Evolutionary conservation across 176 grass and related monocot species (phyloP).

Genomic region (Rhynchospora breviuscula): DNA sequence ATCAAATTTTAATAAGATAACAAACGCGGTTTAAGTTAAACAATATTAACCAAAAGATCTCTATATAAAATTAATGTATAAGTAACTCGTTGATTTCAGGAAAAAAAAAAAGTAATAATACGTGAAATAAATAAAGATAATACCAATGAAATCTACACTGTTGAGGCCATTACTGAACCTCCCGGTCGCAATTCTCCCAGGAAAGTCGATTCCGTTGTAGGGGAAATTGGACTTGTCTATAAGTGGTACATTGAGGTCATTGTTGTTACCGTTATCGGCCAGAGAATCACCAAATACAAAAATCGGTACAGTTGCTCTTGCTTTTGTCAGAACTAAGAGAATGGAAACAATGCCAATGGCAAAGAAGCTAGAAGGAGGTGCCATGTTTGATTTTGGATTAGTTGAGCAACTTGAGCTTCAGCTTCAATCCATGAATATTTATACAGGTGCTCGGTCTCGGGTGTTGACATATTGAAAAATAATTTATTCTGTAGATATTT

Average conservation of each 20-base stretch:
- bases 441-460: neutral
- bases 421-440: neutral
- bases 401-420: neutral
- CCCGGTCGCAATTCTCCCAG: neutral
- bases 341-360: neutral
- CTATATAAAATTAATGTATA: neutral
- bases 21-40: too few relatives aligned
- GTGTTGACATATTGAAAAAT: neutral
- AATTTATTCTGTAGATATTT: neutral
- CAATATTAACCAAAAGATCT: too few relatives aligned
- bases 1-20: too few relatives aligned
- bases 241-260: constrained; percentile 6
- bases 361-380: neutral
- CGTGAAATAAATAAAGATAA: neutral
- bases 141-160: constrained; percentile 21
- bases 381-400: constrained; percentile 2
- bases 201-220: constrained; percentile 25
- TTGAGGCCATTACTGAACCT: constrained; percentile 37
- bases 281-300: constrained; percentile 34
- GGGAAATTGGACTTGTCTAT: constrained; percentile 27
- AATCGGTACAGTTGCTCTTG: constrained; percentile 2
- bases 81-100: neutral
- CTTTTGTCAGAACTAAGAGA: constrained; percentile 4
- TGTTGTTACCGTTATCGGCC: constrained; percentile 31
- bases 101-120: neutral